Base-by-base conservation (phyloP, 495 filamentous ascomycete genomes). In the Talaromyces stipitatus region DNA sequence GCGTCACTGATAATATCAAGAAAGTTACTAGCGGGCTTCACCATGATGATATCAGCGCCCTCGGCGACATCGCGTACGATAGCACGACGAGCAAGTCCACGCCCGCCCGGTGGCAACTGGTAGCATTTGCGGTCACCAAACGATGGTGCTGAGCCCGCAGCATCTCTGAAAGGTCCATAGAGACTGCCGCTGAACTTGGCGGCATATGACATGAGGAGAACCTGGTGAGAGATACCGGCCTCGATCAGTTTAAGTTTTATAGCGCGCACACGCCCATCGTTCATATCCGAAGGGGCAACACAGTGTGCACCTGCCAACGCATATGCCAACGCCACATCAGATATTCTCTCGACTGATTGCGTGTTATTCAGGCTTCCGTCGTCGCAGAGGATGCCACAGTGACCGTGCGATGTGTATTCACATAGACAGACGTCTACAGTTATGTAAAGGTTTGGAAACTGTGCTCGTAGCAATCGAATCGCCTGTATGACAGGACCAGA, bases 351-450 rank as follows among this genome's bases (percentile, higher is more conserved):
- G 28, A 97, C 90, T 29, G 90, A 95, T 48, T 92, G 81, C 26
- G 82, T 79, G 68, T 98, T 97, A 80, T 97, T 95, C 27, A 98
- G 81, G 57, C 82, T 86, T 38, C 90, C 91, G 68, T 98, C 94
- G 61, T 96, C 89, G 43, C 89, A 81, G 23, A 97, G 78, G 60
- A 98, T 95, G 45, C 95, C 94, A 68, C 94, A 98, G 74, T 98
- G 94, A 45, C 94, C 94, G 66, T 98, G 94, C n/a, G 89, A 92
- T 6, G 94, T 97, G 72, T 98, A 98, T 71, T 98, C 94, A 78
- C 94, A 98, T 3, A 98, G 85, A 68, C 94, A 97, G 48, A 98
- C 94, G 71, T 98, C 94, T 32, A 86, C 82, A 51, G 86, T 84
- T 62, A 98, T 86, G 70, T 94, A 98, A 47, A 98, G 81, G 33